Evolutionary conservation across 805 yeast genomes (phyloP), one percentile per base, ranked within the genome.

Genomic region (Wickerhamiella slavikovae): DNA sequence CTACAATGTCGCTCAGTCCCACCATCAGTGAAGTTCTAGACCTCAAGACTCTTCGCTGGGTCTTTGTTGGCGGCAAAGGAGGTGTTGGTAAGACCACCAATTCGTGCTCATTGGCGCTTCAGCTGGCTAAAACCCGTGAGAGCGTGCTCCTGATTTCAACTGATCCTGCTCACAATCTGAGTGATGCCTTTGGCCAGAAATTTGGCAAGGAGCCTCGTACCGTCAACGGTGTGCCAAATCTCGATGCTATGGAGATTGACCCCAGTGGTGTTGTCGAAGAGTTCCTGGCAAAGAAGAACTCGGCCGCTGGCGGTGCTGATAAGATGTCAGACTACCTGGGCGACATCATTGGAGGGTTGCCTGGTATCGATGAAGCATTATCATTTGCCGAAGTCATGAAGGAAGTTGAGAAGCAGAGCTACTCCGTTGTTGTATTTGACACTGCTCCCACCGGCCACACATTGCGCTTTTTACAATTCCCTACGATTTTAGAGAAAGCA

Each of bases 401-500:
- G 52, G 96, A 89, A 49, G 83, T 89, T 54, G 83, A 82, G 55
- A 70, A 66, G 40, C 57, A 64, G 36, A 62, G 62, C 27, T 89
- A 76, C 50, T 80, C 77, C 41, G 80, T 93, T 6, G 83, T 89
- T 39, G 80, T 89, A 40, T 89, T 89, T 47, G 99, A 89, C 53
- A 89, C 99, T n/a, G 98, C 99, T 0, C 99, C 99, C 43, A 89
- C 99, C 0, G 99, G 99, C 22, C 99, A 89, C 55, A 89, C 98
- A 2, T 61, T 89, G 43, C 69, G 99, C 46, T 89, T 89, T 53
- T 62, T 89, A 51, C 94, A 83, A 54, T 68, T 89, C 45, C 99
- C 99, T 22, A 68, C 91, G 17, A 83, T 94, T 3, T 59, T 89
- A 37, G 91, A 82, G 43, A 80, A 79, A 50, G 64, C 92, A 22